Base-by-base conservation (phyloP, 805 yeast genomes). In the Saccharomycopsis babjevae region DNA sequence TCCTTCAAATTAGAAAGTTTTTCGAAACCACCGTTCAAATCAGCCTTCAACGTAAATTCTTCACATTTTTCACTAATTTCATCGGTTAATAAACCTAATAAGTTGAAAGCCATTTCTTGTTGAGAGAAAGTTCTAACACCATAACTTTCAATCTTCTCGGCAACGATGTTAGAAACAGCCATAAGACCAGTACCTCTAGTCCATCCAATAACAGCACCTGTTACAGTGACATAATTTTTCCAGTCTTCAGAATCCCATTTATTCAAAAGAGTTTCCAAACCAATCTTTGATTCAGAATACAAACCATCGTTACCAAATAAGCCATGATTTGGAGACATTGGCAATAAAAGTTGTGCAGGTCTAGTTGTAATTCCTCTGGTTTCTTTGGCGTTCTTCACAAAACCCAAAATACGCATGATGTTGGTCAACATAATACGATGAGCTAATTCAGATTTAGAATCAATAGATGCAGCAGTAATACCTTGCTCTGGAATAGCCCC, bases 401-500 rank as follows among this genome's bases (percentile, higher is more conserved):
- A 83, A 76, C 99, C 99, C 72, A 94, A 80, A 68, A 94, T 81
- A 76, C 99, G 86, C 74, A 92, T 80, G 68, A 94, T 78, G 80
- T 94, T 94, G 70, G 98, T 94, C 75, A 94, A 82, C 99, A 94
- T 94, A 70, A 94, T 88, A 77, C 99, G 87, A 77, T 94, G 99
- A 63, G 99, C 99, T 69, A 94, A 83, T 79, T 94, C 99, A 62
- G 97, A 90, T 75, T 85, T 89, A 60, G 98, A 93, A 70, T 89
- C 97, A 70, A 94, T 88, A 72, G 82, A 82, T 71, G 91, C 97
- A 71, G 94, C 77, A 75, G 96, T 97, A 70, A 90, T 89, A 72
- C 99, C 99, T 73, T 90, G 90, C 79, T 94, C 99, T 68, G 99
- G 98, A 70, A 94, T 93, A 64, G 99, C 99, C 67, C 98, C 99